These are phyloP conservation scores for Luffa aegyptiaca DNA, from an alignment of 306 rosid genomes.

Conservation along the genomic window DNA sequence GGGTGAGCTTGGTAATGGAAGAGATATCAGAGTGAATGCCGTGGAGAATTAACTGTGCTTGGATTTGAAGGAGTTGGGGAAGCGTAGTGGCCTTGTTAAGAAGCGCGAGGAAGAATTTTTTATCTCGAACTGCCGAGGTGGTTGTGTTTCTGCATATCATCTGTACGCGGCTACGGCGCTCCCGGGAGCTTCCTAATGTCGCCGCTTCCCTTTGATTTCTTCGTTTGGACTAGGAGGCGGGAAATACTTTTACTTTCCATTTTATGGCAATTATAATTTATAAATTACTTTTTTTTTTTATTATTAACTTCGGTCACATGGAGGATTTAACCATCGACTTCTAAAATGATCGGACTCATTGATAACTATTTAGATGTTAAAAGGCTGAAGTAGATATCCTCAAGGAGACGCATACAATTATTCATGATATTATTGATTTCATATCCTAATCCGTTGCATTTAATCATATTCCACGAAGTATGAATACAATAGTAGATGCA, in stretches of 20 bases:
- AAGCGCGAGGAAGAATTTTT: conserved; percentile 38
- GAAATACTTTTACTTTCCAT: background rate
- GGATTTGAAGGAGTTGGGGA: conserved; percentile 49
- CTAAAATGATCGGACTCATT: no score
- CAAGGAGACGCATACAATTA: no score
- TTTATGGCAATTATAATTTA: background rate
- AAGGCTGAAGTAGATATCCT: no score
- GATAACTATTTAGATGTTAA: no score
- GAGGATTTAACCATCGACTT: no score
- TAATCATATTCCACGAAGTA: no score
- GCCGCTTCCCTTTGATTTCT: background rate
- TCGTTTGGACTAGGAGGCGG: background rate
- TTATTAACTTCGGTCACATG: no score
- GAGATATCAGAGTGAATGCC: conserved; percentile 64
- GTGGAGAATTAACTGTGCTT: conserved; percentile 61
- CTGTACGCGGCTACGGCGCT: conserved; percentile 1
- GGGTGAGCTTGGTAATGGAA: conserved; percentile 71
- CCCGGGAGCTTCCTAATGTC: background rate
- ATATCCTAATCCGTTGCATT: no score
- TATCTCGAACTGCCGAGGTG: conserved; percentile 17
- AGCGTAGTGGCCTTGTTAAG: conserved; percentile 39
- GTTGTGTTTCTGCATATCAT: conserved; percentile 27
- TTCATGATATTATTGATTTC: no score
- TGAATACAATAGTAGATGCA: no score
- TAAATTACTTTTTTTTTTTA: no score